Evolutionary conservation across 2,329 filamentous ascomycete genomes (phyloP), one percentile per base, ranked within the genome.

Genomic region (Graphilbum ipis-grandicollis): DNA sequence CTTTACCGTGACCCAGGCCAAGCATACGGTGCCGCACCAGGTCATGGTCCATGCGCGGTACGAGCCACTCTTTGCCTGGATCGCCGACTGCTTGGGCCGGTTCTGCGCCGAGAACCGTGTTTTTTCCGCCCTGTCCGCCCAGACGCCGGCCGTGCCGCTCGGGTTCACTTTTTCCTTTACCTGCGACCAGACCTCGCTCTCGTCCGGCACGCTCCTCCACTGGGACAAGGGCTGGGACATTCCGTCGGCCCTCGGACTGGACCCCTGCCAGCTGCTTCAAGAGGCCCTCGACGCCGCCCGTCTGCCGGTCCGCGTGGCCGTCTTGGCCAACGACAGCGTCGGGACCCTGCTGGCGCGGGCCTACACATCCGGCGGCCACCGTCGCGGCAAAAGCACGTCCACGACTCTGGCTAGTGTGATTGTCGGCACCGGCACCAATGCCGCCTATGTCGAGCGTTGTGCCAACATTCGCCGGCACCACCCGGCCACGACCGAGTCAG

Each of bases 151-250:
- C 41, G 93, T 94, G 59, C 80, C 85, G 49, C 66, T 98, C 30
- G 90, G 90, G 12, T 98, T 98, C 60, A 96, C 90, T 36, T 98
- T 98, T 59, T 92, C 82, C 53, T 98, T 96, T 61, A 88, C 90
- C 3, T 86, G 94, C 33, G 73, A 92, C 52, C 90, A 98, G 56
- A 67, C 80, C 39, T 85, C 83, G 19, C 93, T 96, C 55, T 93
- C 94, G 65, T 85, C 83, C 58, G 88, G 90, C 39, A 79, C 77
- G 36, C 67, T 96, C 35, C 86, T 94, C 57, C 75, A 86, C 47
- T 98, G 90, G 90, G 96, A 90, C 41, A 98, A 98, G 63, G 90
- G 88, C 36, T 98, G 94, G 55, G 83, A 94, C 53, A 94, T 98
- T 45, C 71, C 75, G 9, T 86, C 94, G 52, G 82, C 86, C 1